Base-by-base conservation (phyloP, 768 basidiomycete species). In the Phaeolepiota aurea region DNA sequence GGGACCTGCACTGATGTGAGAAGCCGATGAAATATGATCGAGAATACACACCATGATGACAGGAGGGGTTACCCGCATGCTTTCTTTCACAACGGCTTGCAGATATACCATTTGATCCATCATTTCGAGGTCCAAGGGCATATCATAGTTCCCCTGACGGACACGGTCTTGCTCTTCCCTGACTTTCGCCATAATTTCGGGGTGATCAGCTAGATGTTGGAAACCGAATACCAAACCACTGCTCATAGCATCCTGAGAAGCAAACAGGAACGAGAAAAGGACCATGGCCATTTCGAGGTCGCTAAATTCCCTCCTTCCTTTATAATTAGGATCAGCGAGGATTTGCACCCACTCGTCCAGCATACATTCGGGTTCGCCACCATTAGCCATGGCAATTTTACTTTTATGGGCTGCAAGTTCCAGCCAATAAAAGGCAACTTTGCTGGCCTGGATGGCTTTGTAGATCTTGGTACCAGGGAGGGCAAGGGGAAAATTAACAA, bases 281-380 rank as follows among this genome's bases (percentile, higher is more conserved):
- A 96, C 93, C 82, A 96, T 87, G 20, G 88, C 91, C 79, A 98
- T 98, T 64, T 99, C 94, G 50, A 75, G 72, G 59, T 98, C 86
- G 49, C 80, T 86, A 65, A 92, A 98, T 46, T 97, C 88, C 46
- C 69, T 76, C 48, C 81, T 79, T 48, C 85, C 82, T 59, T 92
- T 93, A 58, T 74, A 77, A 5, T 54, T 68, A 56, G 61, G 82
- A 18, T 80, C 78, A 28, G 70, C 63, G 54, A 96, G 71, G 37
- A 78, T 73, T 48, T 72, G 68, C 32, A 93, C 77, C 96, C 96
- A 99, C 45, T 84, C 79, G 55, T 99, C 96, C 43, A 98, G 63
- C 71, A 98, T 77, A 66, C 96, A 99, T 46, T 79, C 73, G 5
- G 90, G 82, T 49, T 87, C 85, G 22, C 67, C 77, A 43, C 87